These are phyloP conservation scores for Aspergillus sp. DNA, from an alignment of 2,329 filamentous ascomycete genomes.

Conservation along the genomic window DNA sequence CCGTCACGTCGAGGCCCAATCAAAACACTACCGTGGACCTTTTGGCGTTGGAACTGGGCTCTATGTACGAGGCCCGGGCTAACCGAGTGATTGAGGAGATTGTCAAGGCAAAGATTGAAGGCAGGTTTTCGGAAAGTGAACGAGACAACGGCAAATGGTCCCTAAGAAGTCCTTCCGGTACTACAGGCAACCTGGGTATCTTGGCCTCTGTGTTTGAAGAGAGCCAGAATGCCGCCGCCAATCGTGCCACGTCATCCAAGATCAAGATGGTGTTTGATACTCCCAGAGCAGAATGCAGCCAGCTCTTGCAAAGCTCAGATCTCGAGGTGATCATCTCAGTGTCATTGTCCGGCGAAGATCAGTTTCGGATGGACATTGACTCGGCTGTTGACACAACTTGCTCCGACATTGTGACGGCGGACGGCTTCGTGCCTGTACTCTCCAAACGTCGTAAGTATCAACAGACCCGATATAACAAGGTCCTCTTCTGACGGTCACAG, in stretches of 20 bases:
- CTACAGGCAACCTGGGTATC: conserved; percentile 54
- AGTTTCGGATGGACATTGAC: conserved; percentile 57
- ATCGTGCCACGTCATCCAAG: conserved; percentile 49
- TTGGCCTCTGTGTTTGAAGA: conserved; percentile 48
- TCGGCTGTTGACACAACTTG: conserved; percentile 71
- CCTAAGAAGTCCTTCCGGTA: conserved; percentile 66
- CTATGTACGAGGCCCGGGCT: conserved; percentile 75
- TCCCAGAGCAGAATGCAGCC: conserved; percentile 26
- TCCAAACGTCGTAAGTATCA: conserved; percentile 65
- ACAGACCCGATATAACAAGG: neutral
- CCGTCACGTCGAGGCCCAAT: conserved; percentile 18
- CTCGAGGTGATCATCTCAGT: conserved; percentile 60
- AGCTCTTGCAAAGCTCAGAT: conserved; percentile 32
- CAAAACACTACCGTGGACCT: conserved; percentile 42
- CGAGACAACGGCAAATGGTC: conserved; percentile 80
- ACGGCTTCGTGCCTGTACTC: conserved; percentile 73
- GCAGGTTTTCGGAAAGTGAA: conserved; percentile 78
- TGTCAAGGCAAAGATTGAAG: conserved; percentile 80
- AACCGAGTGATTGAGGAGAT: conserved; percentile 79
- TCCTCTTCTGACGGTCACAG: conserved; percentile 40
- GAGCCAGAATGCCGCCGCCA: conserved; percentile 41
- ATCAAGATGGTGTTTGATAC: conserved; percentile 39
- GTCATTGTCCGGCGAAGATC: conserved; percentile 64
- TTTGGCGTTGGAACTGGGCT: conserved; percentile 69
- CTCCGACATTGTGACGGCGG: conserved; percentile 69